These are phyloP conservation scores for Xylariomycetidae sp. DNA, from an alignment of 2,329 filamentous ascomycete genomes.

Conservation along the genomic window DNA sequence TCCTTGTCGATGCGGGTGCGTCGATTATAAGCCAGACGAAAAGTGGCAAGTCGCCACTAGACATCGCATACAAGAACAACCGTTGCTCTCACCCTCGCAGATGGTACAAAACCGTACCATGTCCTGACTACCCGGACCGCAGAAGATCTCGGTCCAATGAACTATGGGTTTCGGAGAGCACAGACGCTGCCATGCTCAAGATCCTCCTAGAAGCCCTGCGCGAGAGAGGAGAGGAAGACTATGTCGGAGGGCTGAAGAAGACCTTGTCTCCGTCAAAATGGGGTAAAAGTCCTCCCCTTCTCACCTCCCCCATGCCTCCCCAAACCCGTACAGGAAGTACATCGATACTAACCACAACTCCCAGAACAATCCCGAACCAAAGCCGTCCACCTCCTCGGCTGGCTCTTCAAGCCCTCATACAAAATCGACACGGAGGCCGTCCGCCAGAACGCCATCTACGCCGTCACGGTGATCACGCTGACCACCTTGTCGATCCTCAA, in stretches of 20 bases:
- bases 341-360: neutral
- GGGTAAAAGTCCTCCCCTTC: neutral
- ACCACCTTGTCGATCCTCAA: slow-evolving; percentile 5
- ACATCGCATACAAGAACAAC: slow-evolving; percentile 4
- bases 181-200: slow-evolving; percentile 8
- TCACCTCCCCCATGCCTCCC: neutral
- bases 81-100: slow-evolving; percentile 3
- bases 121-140: neutral
- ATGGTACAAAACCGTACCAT: slow-evolving; percentile 1
- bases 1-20: slow-evolving; percentile 8
- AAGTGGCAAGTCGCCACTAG: slow-evolving; percentile 8
- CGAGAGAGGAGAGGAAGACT: slow-evolving; percentile 4
- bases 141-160: neutral
- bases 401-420: slow-evolving; percentile 6
- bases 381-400: neutral
- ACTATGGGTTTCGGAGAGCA: slow-evolving; percentile 5
- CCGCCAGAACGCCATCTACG: slow-evolving; percentile 6
- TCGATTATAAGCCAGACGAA: slow-evolving; percentile 1
- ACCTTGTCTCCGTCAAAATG: too few species aligned
- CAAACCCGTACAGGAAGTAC: neutral
- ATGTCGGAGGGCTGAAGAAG: too few species aligned
- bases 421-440: slow-evolving; percentile 3
- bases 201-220: slow-evolving; percentile 7
- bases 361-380: neutral
- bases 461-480: slow-evolving; percentile 3